Base-by-base conservation (phyloP, 192 early-diverging fungal genomes). In the Coemansia furcata region DNA sequence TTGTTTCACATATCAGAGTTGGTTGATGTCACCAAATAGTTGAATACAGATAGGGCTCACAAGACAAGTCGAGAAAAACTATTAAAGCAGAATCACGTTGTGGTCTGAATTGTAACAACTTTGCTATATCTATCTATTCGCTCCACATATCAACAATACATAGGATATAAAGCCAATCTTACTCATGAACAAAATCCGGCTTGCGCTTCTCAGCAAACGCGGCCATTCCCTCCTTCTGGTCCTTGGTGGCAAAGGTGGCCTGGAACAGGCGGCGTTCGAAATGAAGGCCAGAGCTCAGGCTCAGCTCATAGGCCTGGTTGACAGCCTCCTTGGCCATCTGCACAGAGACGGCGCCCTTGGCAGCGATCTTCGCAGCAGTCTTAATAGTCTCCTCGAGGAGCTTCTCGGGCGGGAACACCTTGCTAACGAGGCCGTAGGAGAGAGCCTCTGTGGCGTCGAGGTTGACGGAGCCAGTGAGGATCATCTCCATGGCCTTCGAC, bases 311-410 rank as follows among this genome's bases (percentile, higher is more conserved):
- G 1, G 96, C 93, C 76, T 91, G 87, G 84, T 99, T 95, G 29
- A 98, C 88, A n/a, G 92, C 89, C 77, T 99, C 97, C 88, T 98
- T 98, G 72, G 88, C 89, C 93, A 97, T 95, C 80, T 96, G 87
- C 44, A 95, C 90, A 40, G 88, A 86, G 32, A 95, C 93, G 42
- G 91, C 88, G 37, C 92, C 91, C 88, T 93, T 88, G 54, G 67
- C 71, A 9, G 96, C 94, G 78, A 99, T 98, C 72, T 87, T 87
- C 65, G 87, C 80, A 15, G 94, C 97, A 12, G 89, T 90, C 89
- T 97, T 96, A 76, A 98, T 77, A 19, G 93, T 86, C 69, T 96
- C 93, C 36, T 93, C 93, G 6, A 99, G 83, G 33, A 98, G 80
- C 66, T 87, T 73, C 58, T 94, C 96, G 26, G 89, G 88, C 33